Evolutionary conservation across 2,329 filamentous ascomycete species (phyloP), one percentile per base, ranked within the genome.

Genomic region (Beauveria bassiana): DNA sequence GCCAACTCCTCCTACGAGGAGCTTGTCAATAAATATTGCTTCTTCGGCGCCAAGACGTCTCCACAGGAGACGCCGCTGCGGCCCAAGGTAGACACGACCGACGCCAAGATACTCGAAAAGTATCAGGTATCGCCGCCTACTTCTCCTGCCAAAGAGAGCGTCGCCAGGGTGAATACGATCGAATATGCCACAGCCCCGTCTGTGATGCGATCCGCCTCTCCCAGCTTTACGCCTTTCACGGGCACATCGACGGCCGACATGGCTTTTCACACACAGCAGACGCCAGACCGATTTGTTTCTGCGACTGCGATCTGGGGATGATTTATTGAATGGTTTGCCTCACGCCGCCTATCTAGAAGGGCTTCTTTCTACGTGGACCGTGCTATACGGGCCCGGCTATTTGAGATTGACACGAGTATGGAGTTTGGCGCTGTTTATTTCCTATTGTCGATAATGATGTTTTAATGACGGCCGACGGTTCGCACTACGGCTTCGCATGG

Each of bases 21-120:
- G 77, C 84, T 99, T 66, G 89, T 99, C 75, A 93, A 96, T 81
- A 97, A 96, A 81, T 99, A 96, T 82, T 99, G 95, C 83, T 99
- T 98, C 86, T 87, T 86, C 78, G 83, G 84, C 65, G 84, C 83
- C 20, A 85, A 84, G 70, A 3, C 50, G 1, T 61, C 58, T 1
- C 51, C 43, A 4, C n/a, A 24, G 20, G 59, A 49, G 43, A 55
- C 50, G 28, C 50, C 50, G 14, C 18, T 6, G 20, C 47, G 20
- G 22, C 55, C 55, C 55, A 58, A 40, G 45, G 28, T 40, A 3
- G 40, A 60, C 58, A 40, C 34, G n/a, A n/a, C 22, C 61, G 77
- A 77, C 5, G 69, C 65, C 57, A 68, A 75, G 40, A 65, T 69
- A 38, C 69, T 71, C 16, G 70, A 73, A 40, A 52, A 26, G 8